phyloP scores from a whole-genome alignment of 2,329 filamentous ascomycete genomes.

The Ceratocystiopsis sp. region DNA sequence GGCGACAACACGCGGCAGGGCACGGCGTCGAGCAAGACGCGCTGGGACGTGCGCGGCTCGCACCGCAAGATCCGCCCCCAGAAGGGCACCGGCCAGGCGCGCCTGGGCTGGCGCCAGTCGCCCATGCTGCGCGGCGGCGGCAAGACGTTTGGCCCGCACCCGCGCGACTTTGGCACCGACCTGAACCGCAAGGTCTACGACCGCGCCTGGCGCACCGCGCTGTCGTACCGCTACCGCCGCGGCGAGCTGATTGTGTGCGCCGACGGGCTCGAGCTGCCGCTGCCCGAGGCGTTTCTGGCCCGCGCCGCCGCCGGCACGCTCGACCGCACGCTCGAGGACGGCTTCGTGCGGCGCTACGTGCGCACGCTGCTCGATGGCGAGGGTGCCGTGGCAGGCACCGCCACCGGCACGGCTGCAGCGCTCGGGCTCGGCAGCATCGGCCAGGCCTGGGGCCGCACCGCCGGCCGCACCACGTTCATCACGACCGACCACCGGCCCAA shows the following conservation, averaged over 20 bases:
- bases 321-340: conserved; percentile 25
- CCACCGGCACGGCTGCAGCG: too few relatives aligned
- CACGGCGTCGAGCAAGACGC: conserved; percentile 67
- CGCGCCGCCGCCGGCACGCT: conserved; percentile 18
- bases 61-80: conserved; percentile 68
- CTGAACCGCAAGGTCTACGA: conserved; percentile 87
- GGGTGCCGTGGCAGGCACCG: not conserved
- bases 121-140: conserved; percentile 74
- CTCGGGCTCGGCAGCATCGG: conserved; percentile 8
- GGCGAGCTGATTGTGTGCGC: conserved; percentile 80
- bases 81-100: conserved; percentile 70
- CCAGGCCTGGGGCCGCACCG: conserved; percentile 50
- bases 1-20: conserved; percentile 77
- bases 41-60: conserved; percentile 70
- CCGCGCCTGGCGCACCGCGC: conserved; percentile 81
- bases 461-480: conserved; percentile 61
- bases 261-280: conserved; percentile 51
- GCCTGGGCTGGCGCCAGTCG: conserved; percentile 64
- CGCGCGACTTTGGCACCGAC: conserved; percentile 73
- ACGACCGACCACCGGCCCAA: conserved; percentile 42
- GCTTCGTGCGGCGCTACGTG: conserved; percentile 40
- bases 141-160: conserved; percentile 77
- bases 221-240: conserved; percentile 76
- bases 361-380: conserved; percentile 43
- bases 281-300: conserved; percentile 31